phyloP scores from a whole-genome alignment of 345 rosid genomes.

The Noccaea bulbosa region DNA sequence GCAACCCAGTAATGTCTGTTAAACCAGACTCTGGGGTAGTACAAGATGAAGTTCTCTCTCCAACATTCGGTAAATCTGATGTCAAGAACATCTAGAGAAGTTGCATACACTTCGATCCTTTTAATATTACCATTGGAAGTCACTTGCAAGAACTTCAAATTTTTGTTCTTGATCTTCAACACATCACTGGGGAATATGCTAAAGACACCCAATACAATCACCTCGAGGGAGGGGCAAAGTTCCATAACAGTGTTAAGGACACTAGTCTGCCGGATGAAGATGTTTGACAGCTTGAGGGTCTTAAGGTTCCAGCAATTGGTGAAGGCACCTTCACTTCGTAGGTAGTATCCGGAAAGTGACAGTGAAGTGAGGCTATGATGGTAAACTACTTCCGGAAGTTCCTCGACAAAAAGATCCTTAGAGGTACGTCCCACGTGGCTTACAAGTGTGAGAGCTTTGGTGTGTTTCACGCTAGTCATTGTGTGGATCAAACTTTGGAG shows the following conservation, averaged over 20 bases:
- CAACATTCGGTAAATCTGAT: neutral
- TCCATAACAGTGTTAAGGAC: neutral
- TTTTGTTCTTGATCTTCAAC: constrained; percentile 32
- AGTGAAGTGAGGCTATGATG: constrained; percentile 18
- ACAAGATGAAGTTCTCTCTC: neutral
- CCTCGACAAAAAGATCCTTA: no score
- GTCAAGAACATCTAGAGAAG: constrained; percentile 27
- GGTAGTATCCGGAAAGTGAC: constrained; percentile 6
- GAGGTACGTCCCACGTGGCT: neutral
- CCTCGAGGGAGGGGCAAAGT: constrained; percentile 34
- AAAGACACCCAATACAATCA: constrained; percentile 14
- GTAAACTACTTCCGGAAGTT: neutral
- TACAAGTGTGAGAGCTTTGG: constrained; percentile 1
- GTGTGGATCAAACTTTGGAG: constrained; percentile 20
- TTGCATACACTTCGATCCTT: neutral
- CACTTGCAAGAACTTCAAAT: constrained; percentile 24
- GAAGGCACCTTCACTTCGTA: neutral
- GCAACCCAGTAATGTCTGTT: neutral
- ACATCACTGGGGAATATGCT: neutral
- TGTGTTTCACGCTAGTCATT: neutral
- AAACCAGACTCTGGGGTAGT: neutral
- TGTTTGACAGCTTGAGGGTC: constrained; percentile 22
- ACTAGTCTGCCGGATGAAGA: neutral
- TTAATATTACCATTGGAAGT: neutral
- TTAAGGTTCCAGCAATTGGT: constrained; percentile 12